These are phyloP conservation scores for Metschnikowia corniflorae DNA, from an alignment of 805 yeast species.

Conservation along the genomic window DNA sequence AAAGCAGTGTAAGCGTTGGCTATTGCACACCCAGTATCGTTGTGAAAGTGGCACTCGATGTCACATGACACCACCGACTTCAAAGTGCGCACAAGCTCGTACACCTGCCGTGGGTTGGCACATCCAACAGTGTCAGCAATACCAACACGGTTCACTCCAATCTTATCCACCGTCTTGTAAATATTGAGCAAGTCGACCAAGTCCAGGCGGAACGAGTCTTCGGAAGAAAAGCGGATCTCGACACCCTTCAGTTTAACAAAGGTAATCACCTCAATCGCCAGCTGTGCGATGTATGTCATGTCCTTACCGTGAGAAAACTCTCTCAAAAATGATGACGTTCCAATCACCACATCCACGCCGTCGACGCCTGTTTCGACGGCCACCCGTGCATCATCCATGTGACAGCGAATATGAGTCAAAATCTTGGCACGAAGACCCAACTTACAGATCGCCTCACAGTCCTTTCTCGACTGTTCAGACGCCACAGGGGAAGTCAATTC, in stretches of 20 bases:
- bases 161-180: conserved; percentile 93
- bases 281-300: conserved; percentile 94
- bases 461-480: conserved; percentile 85
- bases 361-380: conserved; percentile 99
- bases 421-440: conserved; percentile 94
- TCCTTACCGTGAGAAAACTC: conserved; percentile 97
- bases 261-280: conserved; percentile 95
- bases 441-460: conserved; percentile 98
- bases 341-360: conserved; percentile 98
- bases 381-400: conserved; percentile 96
- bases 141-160: conserved; percentile 98
- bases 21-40: conserved; percentile 98
- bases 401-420: conserved; percentile 95
- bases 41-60: conserved; percentile 97
- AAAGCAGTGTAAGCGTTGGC: conserved; percentile 97
- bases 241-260: conserved; percentile 95
- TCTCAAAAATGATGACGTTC: conserved; percentile 92
- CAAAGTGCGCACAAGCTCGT: conserved; percentile 91
- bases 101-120: conserved; percentile 98
- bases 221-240: conserved; percentile 94
- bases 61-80: conserved; percentile 93
- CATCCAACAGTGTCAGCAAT: conserved; percentile 99
- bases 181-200: conserved; percentile 92
- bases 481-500: conserved; percentile 98
- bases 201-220: conserved; percentile 96